Evolutionary conservation across 139 green algal genomes (phyloP).

Genomic region (Closterium sp.): DNA sequence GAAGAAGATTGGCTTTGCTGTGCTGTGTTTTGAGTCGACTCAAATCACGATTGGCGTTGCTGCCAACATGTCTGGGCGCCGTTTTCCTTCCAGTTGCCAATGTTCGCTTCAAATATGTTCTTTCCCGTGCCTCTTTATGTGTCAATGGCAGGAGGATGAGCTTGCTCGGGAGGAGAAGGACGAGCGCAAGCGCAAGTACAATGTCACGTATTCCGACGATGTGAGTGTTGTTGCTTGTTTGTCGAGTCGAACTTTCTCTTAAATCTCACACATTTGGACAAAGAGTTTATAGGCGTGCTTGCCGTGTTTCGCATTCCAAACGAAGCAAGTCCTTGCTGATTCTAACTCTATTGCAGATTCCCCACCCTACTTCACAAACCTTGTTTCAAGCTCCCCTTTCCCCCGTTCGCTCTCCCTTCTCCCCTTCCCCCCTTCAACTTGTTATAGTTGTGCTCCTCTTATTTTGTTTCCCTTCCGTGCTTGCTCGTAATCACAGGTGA

Average conservation of each 20-base stretch:
- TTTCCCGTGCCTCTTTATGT: slow-evolving; percentile 41
- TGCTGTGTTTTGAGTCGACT: no score
- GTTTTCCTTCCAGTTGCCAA: background rate
- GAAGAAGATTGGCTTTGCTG: no score
- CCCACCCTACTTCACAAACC: background rate
- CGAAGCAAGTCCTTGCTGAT: background rate
- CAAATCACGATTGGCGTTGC: no score
- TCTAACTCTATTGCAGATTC: slow-evolving; percentile 4
- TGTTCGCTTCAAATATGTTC: background rate
- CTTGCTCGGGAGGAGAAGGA: slow-evolving; percentile 54
- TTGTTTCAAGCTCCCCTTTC: background rate
- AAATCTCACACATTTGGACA: no score
- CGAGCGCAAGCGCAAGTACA: slow-evolving; percentile 82
- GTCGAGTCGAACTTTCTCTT: background rate
- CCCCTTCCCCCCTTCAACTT: no score
- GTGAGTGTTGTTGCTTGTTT: background rate
- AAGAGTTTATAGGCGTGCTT: no score
- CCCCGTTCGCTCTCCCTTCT: no score
- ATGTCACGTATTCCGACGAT: slow-evolving; percentile 57
- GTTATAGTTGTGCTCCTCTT: no score
- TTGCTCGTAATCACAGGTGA: slow-evolving; percentile 64
- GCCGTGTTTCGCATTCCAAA: background rate
- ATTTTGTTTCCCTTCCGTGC: background rate
- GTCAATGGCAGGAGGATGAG: background rate
- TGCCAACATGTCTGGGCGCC: no score